Conservation (phyloP, 169 alveolate species). For the Cyclospora cayetanensis region DNA sequence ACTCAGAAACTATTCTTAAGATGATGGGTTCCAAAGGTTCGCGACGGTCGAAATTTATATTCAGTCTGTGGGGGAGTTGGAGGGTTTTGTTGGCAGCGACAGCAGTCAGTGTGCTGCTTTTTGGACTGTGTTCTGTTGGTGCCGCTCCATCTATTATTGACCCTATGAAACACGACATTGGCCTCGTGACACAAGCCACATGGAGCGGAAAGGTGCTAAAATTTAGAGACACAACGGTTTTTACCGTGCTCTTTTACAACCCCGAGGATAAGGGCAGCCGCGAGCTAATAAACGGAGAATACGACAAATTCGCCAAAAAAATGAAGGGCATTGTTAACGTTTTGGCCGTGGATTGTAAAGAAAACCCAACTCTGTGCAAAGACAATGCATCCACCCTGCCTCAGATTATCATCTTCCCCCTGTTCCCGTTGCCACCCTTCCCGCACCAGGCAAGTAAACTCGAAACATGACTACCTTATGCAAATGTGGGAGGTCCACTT, state of each 20-base stretch:
- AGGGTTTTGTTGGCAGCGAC: neutral
- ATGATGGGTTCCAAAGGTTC: neutral
- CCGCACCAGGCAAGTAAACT: neutral
- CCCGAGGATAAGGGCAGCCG: neutral
- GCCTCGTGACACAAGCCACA: conserved; percentile 33
- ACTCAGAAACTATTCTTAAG: neutral
- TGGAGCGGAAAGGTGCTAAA: conserved; percentile 53
- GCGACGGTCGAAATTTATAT: neutral
- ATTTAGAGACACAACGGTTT: conserved; percentile 26
- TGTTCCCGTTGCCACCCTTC: conserved; percentile 70
- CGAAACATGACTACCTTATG: no score
- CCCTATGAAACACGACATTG: conserved; percentile 62
- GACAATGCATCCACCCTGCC: conserved; percentile 81
- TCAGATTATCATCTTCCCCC: conserved; percentile 81
- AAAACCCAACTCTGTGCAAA: conserved; percentile 86
- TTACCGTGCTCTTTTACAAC: conserved; percentile 42
- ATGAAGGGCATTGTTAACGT: conserved; percentile 84
- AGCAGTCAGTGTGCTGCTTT: neutral
- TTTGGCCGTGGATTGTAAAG: conserved; percentile 82
- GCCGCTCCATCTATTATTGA: conserved; percentile 37
- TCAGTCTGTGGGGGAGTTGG: neutral
- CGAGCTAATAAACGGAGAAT: conserved; percentile 76
- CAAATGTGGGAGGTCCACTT: neutral
- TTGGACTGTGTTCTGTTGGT: neutral
- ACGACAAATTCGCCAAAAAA: conserved; percentile 82